These are phyloP conservation scores for Solanum raphanifolium DNA, from an alignment of 257 asterid species.

Conservation along the genomic window DNA sequence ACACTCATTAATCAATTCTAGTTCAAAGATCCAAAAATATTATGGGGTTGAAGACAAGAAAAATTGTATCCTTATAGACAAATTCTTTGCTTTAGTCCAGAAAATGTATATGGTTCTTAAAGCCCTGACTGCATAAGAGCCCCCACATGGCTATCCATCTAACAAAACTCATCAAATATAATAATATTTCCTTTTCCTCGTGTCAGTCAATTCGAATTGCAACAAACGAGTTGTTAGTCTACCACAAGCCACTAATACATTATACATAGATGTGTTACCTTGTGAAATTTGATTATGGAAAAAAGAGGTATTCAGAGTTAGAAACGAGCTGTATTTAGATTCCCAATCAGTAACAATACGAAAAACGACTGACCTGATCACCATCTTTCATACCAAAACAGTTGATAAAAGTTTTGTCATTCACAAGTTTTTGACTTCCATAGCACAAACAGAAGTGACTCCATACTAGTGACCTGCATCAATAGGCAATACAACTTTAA, in stretches of 20 bases:
- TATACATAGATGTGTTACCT: neutral
- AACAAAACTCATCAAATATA: neutral
- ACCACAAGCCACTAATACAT: neutral
- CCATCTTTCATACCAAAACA: conserved; percentile 49
- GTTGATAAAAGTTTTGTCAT: conserved; percentile 25
- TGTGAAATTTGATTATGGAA: neutral
- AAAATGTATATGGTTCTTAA: neutral
- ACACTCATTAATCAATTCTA: neutral
- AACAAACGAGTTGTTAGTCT: neutral
- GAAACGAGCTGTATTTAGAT: neutral
- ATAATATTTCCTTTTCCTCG: neutral
- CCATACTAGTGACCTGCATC: conserved; percentile 50
- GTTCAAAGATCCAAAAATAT: neutral
- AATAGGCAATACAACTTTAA: neutral
- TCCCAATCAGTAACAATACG: neutral
- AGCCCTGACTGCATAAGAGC: neutral
- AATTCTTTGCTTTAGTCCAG: neutral
- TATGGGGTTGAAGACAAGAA: neutral
- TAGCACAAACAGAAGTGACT: conserved; percentile 49
- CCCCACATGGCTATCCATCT: neutral
- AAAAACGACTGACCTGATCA: conserved; percentile 33
- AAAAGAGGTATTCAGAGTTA: neutral
- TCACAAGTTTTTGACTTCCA: conserved; percentile 32
- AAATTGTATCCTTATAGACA: neutral
- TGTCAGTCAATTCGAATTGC: neutral